Percentiles rank a stretch among this genome's conserved stretches.
These are phyloP conservation scores for Aaosphaeria arxii DNA, from an alignment of 2,329 filamentous ascomycete species.

Conservation along the genomic window DNA sequence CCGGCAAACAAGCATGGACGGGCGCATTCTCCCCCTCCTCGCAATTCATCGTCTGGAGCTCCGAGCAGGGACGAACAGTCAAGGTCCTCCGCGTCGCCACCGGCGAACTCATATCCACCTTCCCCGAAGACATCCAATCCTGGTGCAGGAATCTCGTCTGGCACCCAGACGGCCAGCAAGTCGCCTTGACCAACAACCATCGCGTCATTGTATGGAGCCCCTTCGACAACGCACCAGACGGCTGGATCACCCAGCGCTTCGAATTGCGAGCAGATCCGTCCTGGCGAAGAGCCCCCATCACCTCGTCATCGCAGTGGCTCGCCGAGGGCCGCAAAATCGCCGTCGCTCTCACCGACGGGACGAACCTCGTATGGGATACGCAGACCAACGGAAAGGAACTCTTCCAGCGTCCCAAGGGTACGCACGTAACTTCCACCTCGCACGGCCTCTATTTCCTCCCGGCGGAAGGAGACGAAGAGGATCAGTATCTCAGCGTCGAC, in stretches of 20 bases:
- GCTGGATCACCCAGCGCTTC: slow-evolving; percentile 18
- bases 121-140: slow-evolving; percentile 6
- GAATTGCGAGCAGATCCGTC: slow-evolving; percentile 3
- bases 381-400: slow-evolving; percentile 24
- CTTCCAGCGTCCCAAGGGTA: slow-evolving; percentile 16
- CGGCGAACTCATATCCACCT: slow-evolving; percentile 11
- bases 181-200: slow-evolving; percentile 17
- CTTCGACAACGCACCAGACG: slow-evolving; percentile 9
- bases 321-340: slow-evolving; percentile 13
- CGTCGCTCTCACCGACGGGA: slow-evolving; percentile 17
- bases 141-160: slow-evolving; percentile 22
- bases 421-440: slow-evolving; percentile 3
- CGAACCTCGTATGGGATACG: slow-evolving; percentile 19
- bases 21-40: slow-evolving; percentile 25
- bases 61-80: slow-evolving; percentile 9
- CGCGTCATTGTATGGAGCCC: slow-evolving; percentile 21
- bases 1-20: slow-evolving; percentile 17
- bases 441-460: slow-evolving; percentile 14
- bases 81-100: slow-evolving; percentile 15
- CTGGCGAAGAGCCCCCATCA: slow-evolving; percentile 3
- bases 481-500: slow-evolving; percentile 20
- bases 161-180: slow-evolving; percentile 18
- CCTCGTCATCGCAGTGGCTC: slow-evolving; percentile 15
- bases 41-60: slow-evolving; percentile 21
- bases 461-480: slow-evolving; percentile 3